Conservation (phyloP, 371 early-diverging fungal genomes). For the Mortierella sp. region DNA sequence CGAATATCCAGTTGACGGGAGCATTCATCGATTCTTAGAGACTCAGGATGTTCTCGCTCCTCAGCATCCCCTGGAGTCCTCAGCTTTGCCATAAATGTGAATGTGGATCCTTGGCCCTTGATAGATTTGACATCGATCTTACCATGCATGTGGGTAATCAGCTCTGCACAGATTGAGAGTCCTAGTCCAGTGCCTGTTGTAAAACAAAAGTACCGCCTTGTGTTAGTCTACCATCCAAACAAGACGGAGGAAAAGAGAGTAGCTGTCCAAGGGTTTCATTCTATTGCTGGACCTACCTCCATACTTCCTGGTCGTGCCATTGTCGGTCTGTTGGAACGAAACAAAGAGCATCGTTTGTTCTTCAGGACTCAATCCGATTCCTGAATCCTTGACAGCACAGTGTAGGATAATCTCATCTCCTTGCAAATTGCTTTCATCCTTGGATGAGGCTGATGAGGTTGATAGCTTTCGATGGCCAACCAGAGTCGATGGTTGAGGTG, state of each 20-base stretch:
- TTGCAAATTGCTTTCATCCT: neutral
- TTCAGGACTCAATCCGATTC: conserved; percentile 66
- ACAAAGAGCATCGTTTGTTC: conserved; percentile 67
- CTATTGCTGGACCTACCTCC: conserved; percentile 46
- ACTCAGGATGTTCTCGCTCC: conserved; percentile 46
- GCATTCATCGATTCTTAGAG: conserved; percentile 32
- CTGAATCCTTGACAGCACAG: conserved; percentile 56
- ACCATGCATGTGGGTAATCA: conserved; percentile 68
- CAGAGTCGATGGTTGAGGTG: neutral
- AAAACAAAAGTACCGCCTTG: no score
- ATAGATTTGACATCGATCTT: conserved; percentile 61
- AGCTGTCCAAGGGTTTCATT: no score
- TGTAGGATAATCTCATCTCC: conserved; percentile 34
- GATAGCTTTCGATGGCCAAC: neutral
- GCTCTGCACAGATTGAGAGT: conserved; percentile 64
- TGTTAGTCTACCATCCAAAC: no score
- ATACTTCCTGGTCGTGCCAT: conserved; percentile 69
- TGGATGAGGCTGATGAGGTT: neutral
- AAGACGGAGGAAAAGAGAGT: no score
- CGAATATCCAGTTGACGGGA: conserved; percentile 34
- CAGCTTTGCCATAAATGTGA: conserved; percentile 60
- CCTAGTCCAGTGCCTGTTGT: conserved; percentile 75
- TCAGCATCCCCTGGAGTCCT: conserved; percentile 36
- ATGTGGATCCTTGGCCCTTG: conserved; percentile 66
- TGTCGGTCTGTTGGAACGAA: conserved; percentile 68